phyloP scores from a whole-genome alignment of 768 basidiomycete species.

The Terana coerulea region DNA sequence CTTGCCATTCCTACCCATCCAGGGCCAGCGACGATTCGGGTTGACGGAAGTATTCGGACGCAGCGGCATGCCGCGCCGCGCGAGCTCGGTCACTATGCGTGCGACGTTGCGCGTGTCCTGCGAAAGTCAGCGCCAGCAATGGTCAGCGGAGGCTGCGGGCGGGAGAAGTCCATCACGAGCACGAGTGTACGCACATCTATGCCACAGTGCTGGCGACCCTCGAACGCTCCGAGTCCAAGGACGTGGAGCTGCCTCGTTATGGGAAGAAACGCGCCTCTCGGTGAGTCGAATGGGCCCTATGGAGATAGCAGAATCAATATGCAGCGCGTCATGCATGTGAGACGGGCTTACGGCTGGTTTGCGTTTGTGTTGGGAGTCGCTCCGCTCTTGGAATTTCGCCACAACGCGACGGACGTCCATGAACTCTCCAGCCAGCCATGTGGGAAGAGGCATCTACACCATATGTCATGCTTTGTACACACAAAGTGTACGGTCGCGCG shows the following conservation, averaged over 20 bases:
- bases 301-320: slow-evolving; percentile 11
- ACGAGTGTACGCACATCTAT: slow-evolving; percentile 73
- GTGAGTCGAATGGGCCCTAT: slow-evolving; percentile 16
- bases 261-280: slow-evolving; percentile 43
- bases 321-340: neutral
- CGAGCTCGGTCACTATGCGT: slow-evolving; percentile 77
- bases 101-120: slow-evolving; percentile 91
- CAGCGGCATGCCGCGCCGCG: slow-evolving; percentile 59
- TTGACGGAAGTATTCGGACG: slow-evolving; percentile 71
- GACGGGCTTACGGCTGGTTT: slow-evolving; percentile 4
- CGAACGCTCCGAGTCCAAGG: slow-evolving; percentile 71
- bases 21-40: slow-evolving; percentile 66
- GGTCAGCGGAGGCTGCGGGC: slow-evolving; percentile 1
- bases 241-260: slow-evolving; percentile 71
- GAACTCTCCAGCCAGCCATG: slow-evolving; percentile 70
- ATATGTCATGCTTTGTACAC: too few relatives aligned
- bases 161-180: slow-evolving; percentile 3
- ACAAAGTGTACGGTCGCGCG: neutral
- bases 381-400: slow-evolving; percentile 35
- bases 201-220: slow-evolving; percentile 84
- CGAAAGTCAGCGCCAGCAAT: neutral
- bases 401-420: slow-evolving; percentile 71
- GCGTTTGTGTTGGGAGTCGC: slow-evolving; percentile 7
- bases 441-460: slow-evolving; percentile 62
- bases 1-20: slow-evolving; percentile 81